Base-by-base conservation (phyloP, 1,139 yeast genomes). In the Magnusiomyces paraingens region DNA sequence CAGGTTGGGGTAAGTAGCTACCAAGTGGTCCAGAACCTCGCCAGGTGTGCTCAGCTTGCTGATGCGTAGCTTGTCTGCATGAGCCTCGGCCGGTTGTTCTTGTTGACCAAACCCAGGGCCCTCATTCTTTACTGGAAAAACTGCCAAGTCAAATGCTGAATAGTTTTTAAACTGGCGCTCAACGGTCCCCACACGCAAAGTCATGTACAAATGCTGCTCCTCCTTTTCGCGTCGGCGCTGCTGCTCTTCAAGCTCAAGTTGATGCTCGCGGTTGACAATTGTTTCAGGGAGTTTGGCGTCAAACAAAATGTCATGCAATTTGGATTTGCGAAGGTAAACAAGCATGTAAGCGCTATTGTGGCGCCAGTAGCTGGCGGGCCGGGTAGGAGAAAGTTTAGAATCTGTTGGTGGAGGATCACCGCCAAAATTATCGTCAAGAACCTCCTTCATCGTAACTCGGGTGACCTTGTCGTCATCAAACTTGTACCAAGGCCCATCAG, bases 281-380 rank as follows among this genome's bases (percentile, higher is more conserved):
- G 86, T 87, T 2, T 68, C 63, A 2, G 98, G 97, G 41, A 87
- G 80, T 55, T 79, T 82, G 3, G 70, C 72, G 17, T 82, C 84
- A 11, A 77, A 78, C 57, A 93, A 74, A 18, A 91, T 77, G 10
- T 77, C 78, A 2, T 75, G 75, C 49, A 83, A 70, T 43, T 79
- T 79, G 6, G 79, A 72, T 65, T 86, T 84, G 53, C 95, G 80
- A 59, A 91, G 80, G 67, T 93, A 93, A 2, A 93, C 99, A 72
- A 93, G 79, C 99, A 93, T 93, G 67, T 93, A 93, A 2, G 99
- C 99, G 51, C 95, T 88, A 0, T 97, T 90, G 49, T 88, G 93
- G 53, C 96, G 81, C 62, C 89, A 80, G 55, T 66, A 66, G 42
- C 64, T 64, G 35, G 57, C 50, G 4, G 51, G 51, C 3, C 58